phyloP scores from a whole-genome alignment of 805 yeast genomes.

The Myxozyma vanderwaltii region DNA sequence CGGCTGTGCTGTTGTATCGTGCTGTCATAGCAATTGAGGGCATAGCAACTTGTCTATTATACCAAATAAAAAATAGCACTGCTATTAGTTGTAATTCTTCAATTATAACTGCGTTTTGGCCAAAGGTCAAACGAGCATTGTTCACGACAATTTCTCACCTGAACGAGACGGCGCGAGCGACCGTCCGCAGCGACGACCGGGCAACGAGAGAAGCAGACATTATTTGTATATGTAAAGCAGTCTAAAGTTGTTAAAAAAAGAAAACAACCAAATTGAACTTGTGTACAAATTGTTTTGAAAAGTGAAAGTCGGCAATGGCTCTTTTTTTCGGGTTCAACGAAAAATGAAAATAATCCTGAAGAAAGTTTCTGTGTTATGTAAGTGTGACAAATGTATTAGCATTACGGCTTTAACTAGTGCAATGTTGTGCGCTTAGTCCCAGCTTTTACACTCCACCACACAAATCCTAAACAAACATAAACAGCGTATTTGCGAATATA shows the following conservation, averaged over 20 bases:
- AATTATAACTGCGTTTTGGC: no score
- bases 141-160: slow-evolving; percentile 13
- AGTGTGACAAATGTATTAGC: no score
- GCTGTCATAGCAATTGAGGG: slow-evolving; percentile 7
- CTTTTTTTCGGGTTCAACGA: not conserved
- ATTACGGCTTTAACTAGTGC: not conserved
- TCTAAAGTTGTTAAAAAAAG: not conserved
- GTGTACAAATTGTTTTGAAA: no score
- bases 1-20: slow-evolving; percentile 48
- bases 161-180: slow-evolving; percentile 11
- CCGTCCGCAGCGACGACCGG: slow-evolving; percentile 15
- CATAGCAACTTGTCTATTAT: not conserved
- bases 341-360: no score
- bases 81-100: no score
- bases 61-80: no score
- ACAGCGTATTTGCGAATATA: no score
- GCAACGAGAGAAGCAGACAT: slow-evolving; percentile 15
- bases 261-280: not conserved
- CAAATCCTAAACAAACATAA: no score
- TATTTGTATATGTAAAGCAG: no score
- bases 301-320: not conserved
- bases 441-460: not conserved
- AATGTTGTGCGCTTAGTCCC: not conserved
- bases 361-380: no score
- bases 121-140: not conserved